Percentiles rank a stretch among this genome's conserved stretches.
These are phyloP conservation scores for Sporisorium exsertum DNA, from an alignment of 1,284 basidiomycete species.

Conservation along the genomic window DNA sequence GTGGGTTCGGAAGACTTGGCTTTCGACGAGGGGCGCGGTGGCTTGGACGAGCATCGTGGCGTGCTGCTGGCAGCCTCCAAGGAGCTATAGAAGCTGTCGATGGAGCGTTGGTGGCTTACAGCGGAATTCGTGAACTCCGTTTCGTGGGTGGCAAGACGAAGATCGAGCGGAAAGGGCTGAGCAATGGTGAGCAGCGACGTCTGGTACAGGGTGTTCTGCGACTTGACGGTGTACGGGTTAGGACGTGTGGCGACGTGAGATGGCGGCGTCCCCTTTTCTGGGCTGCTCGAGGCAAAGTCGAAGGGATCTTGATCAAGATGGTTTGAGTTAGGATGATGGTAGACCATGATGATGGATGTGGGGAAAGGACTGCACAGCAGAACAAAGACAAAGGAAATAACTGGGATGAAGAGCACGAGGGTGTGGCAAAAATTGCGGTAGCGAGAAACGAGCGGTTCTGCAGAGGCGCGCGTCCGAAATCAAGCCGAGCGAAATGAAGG, in stretches of 20 bases:
- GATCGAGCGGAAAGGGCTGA: slow-evolving; percentile 1
- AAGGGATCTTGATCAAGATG: slow-evolving; percentile 41
- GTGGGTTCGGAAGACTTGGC: slow-evolving; percentile 14
- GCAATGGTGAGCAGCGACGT: slow-evolving; percentile 26
- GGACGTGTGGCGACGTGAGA: slow-evolving; percentile 41
- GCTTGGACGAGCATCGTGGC: slow-evolving; percentile 39
- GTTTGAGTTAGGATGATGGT: slow-evolving; percentile 12
- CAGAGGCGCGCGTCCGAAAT: slow-evolving; percentile 3
- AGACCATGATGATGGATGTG: slow-evolving; percentile 17
- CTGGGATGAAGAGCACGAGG: background rate
- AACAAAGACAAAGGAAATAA: background rate
- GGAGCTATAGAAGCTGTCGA: slow-evolving; percentile 29
- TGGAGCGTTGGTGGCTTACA: background rate
- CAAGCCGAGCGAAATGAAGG: slow-evolving; percentile 21
- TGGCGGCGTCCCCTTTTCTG: slow-evolving; percentile 10
- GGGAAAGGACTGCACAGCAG: background rate
- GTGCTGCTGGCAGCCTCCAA: slow-evolving; percentile 19
- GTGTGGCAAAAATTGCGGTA: background rate
- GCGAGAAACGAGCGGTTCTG: background rate
- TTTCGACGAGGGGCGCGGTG: background rate
- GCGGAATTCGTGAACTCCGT: background rate
- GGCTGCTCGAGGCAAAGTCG: slow-evolving; percentile 38
- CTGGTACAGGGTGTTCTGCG: slow-evolving; percentile 26
- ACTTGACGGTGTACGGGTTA: slow-evolving; percentile 37
- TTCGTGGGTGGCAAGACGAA: slow-evolving; percentile 2